Conservation (phyloP, 2,329 filamentous ascomycete species). For the Alternaria alternata region DNA sequence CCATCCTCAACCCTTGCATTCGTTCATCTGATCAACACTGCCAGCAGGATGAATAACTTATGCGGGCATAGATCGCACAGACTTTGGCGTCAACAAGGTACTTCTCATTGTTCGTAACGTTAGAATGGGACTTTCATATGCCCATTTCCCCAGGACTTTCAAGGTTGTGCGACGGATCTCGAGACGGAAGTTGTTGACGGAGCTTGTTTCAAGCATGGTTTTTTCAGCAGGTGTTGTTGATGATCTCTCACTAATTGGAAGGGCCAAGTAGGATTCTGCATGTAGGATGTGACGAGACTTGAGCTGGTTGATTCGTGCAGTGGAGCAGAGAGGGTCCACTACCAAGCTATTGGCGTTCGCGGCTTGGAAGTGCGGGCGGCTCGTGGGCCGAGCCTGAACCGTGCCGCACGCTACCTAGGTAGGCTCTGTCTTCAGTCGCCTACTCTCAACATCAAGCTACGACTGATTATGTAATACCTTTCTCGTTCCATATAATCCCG, state of each 20-base stretch:
- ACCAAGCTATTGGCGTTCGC: background rate
- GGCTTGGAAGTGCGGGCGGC: background rate
- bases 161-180: background rate
- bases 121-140: background rate
- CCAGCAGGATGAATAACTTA: background rate
- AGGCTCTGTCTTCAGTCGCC: background rate
- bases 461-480: background rate
- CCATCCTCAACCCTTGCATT: background rate
- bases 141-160: background rate
- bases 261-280: background rate
- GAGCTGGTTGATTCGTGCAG: background rate
- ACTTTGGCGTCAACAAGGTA: background rate
- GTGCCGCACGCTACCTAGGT: background rate
- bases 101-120: background rate
- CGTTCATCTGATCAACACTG: background rate
- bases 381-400: background rate
- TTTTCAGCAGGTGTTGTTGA: background rate
- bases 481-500: background rate
- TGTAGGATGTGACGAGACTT: background rate
- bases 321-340: background rate
- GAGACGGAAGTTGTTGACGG: background rate
- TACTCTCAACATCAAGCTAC: background rate
- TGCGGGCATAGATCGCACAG: background rate
- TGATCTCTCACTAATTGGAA: background rate
- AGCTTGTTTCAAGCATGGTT: background rate